Evolutionary conservation across 208 protist genomes (phyloP).

Genomic region (Vickermania spadyakhi): DNA sequence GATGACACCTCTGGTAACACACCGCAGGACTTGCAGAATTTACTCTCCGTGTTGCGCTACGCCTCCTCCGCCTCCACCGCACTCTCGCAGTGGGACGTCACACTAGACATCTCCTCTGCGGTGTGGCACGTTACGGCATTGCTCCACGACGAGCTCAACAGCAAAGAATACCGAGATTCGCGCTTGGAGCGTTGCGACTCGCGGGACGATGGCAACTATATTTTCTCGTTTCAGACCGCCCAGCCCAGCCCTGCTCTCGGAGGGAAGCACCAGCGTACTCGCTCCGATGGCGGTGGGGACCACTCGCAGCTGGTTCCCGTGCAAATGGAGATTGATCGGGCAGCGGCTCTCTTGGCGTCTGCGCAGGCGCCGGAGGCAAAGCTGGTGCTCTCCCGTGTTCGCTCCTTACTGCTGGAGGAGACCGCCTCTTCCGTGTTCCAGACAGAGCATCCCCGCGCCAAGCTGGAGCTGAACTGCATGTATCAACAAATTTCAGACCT

Average conservation of each 20-base stretch:
- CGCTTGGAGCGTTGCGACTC: no score
- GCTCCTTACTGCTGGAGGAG: conserved; percentile 35
- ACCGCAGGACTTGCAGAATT: background rate
- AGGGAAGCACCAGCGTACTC: no score
- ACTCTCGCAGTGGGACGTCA: conserved; percentile 69
- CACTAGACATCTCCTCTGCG: conserved; percentile 24
- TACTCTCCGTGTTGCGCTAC: conserved; percentile 17
- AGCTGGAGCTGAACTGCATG: conserved; percentile 64
- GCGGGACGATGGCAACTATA: no score
- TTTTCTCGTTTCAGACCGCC: no score
- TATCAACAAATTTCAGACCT: conserved; percentile 81
- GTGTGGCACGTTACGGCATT: background rate
- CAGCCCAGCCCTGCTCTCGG: no score
- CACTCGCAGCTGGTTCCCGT: conserved; percentile 18
- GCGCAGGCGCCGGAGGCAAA: conserved; percentile 59
- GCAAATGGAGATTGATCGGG: conserved; percentile 52
- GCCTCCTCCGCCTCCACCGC: conserved; percentile 53
- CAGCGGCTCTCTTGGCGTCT: conserved; percentile 34
- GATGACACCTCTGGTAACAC: background rate
- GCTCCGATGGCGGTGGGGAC: conserved; percentile 7
- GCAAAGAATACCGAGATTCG: no score
- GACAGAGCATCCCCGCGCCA: conserved; percentile 56
- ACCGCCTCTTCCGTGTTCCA: conserved; percentile 51
- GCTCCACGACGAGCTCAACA: background rate
- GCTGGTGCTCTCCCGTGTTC: conserved; percentile 28